phyloP scores from a whole-genome alignment of 129 eudicot species.

The Ambrosia trifida region DNA sequence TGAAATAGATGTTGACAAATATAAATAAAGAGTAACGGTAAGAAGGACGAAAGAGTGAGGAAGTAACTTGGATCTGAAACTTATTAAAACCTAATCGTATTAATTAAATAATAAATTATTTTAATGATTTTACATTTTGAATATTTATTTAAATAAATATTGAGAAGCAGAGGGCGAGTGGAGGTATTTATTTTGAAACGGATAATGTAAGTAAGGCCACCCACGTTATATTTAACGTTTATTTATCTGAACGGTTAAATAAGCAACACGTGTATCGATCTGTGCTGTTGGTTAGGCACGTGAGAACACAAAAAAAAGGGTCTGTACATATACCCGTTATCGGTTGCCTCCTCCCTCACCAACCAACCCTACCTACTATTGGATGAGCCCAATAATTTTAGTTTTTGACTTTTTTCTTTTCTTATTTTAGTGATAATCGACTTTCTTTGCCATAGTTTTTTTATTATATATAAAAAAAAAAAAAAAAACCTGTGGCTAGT shows the following conservation, averaged over 20 bases:
- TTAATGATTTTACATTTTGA: background rate
- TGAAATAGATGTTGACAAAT: too few species aligned
- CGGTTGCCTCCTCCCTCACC: constrained; percentile 6
- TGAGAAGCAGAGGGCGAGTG: background rate
- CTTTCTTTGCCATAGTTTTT: too few species aligned
- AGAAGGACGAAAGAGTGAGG: background rate
- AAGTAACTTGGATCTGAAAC: constrained; percentile 13
- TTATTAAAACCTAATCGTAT: too few species aligned
- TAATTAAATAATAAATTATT: too few species aligned
- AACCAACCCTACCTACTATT: constrained; percentile 18
- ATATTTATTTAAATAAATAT: background rate
- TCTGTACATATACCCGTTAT: constrained; percentile 6
- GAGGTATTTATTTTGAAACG: constrained; percentile 20
- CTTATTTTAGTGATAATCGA: too few species aligned
- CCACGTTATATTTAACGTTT: constrained; percentile 30
- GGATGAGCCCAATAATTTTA: background rate
- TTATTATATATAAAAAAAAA: too few species aligned
- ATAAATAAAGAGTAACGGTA: too few species aligned
- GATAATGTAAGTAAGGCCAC: constrained; percentile 22
- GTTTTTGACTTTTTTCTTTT: too few species aligned
- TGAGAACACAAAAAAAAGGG: constrained; percentile 15
- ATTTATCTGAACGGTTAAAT: constrained; percentile 16
- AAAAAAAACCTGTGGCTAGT: too few species aligned
- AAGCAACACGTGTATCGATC: constrained; percentile 23
- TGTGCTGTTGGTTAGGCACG: background rate